These are phyloP conservation scores for Penicillium robsamsonii DNA, from an alignment of 495 filamentous ascomycete genomes.

Conservation along the genomic window DNA sequence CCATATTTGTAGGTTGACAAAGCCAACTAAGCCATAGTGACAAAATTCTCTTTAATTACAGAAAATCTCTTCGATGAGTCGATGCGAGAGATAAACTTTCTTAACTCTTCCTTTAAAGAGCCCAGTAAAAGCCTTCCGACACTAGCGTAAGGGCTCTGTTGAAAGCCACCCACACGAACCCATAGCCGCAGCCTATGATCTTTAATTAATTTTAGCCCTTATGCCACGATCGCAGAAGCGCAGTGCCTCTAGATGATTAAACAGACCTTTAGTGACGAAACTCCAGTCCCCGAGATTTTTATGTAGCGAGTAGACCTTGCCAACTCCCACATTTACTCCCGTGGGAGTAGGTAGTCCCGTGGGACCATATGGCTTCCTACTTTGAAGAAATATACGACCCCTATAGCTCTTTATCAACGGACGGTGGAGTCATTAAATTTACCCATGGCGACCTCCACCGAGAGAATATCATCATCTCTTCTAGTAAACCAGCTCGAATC, in stretches of 20 bases:
- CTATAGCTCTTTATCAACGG: slow-evolving; percentile 38
- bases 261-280: slow-evolving; percentile 27
- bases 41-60: slow-evolving; percentile 1
- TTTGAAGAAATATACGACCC: slow-evolving; percentile 31
- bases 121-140: slow-evolving; percentile 20
- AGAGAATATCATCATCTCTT: slow-evolving; percentile 40
- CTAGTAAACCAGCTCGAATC: slow-evolving; percentile 26
- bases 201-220: slow-evolving; percentile 46
- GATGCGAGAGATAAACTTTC: slow-evolving; percentile 24
- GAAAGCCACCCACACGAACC: slow-evolving; percentile 8
- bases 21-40: neutral
- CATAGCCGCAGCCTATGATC: slow-evolving; percentile 26
- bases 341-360: no score
- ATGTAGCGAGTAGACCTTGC: slow-evolving; percentile 43
- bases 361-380: slow-evolving; percentile 23
- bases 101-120: slow-evolving; percentile 24
- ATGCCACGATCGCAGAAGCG: slow-evolving; percentile 41
- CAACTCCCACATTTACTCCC: no score
- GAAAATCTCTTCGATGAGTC: slow-evolving; percentile 11
- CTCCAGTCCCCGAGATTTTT: slow-evolving; percentile 50
- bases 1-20: no score
- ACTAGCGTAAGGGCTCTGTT: slow-evolving; percentile 23
- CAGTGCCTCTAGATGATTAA: slow-evolving; percentile 44
- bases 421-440: slow-evolving; percentile 35
- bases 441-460: slow-evolving; percentile 43